Percentiles rank a stretch among this genome's conserved stretches.
Evolutionary conservation across 805 yeast species (phyloP).

Genomic region (Saitoella complicata): DNA sequence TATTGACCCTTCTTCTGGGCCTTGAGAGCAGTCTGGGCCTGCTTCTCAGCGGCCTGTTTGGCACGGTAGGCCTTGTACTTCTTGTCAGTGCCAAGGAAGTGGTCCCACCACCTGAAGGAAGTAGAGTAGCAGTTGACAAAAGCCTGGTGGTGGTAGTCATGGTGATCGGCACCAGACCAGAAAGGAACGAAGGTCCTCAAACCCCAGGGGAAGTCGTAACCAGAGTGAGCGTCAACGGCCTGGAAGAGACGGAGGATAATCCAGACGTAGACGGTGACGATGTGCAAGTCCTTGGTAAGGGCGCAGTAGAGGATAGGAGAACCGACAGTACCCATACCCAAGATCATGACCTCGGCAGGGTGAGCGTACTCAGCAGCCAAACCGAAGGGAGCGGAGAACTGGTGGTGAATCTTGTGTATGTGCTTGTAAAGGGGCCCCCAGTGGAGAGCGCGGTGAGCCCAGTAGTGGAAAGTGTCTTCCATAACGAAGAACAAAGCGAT

Average conservation of each 20-base stretch:
- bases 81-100: constrained; percentile 70
- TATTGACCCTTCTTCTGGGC: constrained; percentile 1
- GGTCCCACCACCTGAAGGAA: constrained; percentile 94
- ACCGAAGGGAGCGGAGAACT: constrained; percentile 96
- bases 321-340: constrained; percentile 94
- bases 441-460: constrained; percentile 85
- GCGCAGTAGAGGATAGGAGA: constrained; percentile 76
- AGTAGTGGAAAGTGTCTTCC: constrained; percentile 95
- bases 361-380: constrained; percentile 96
- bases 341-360: constrained; percentile 76
- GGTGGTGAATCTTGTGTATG: constrained; percentile 94
- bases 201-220: constrained; percentile 96
- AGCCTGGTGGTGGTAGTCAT: constrained; percentile 91
- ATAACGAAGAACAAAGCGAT: constrained; percentile 61
- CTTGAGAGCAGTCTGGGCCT: constrained; percentile 9
- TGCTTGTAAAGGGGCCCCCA: constrained; percentile 76
- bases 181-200: constrained; percentile 80
- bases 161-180: constrained; percentile 99
- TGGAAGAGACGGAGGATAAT: constrained; percentile 76
- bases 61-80: constrained; percentile 59
- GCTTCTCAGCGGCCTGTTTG: constrained; percentile 32
- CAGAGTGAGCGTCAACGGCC: constrained; percentile 96
- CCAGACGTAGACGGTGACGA: constrained; percentile 84
- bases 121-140: constrained; percentile 93
- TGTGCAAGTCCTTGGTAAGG: constrained; percentile 60